A percentile compares a stretch with the other conserved stretches of the same genome.
Evolutionary conservation across 176 grass and related monocot genomes (phyloP).

Genomic region (Eremochloa ophiuroides): DNA sequence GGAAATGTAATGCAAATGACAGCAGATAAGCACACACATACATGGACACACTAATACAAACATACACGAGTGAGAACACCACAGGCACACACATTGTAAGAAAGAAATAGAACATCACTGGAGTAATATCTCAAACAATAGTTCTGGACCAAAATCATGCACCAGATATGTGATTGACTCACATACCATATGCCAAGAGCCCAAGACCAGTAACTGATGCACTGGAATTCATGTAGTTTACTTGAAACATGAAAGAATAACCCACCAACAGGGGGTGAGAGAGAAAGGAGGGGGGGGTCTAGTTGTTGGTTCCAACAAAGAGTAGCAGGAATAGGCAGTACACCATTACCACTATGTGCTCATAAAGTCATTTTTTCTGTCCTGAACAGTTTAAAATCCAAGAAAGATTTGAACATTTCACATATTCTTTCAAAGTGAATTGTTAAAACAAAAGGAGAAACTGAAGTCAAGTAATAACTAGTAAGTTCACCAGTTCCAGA

Average conservation of each 20-base stretch:
- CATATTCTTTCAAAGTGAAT: neutral
- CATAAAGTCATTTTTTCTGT: neutral
- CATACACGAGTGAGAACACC: neutral
- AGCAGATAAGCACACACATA: neutral
- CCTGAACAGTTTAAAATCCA: neutral
- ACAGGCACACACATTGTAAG: neutral
- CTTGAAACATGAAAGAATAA: neutral
- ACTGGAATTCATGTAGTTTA: neutral
- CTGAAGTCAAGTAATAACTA: neutral
- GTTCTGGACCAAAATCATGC: neutral
- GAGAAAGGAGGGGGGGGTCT: neutral
- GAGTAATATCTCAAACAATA: neutral
- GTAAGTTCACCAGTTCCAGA: neutral
- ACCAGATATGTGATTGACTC: neutral
- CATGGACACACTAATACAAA: neutral
- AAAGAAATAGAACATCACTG: neutral
- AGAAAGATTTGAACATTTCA: neutral
- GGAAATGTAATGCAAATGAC: slow-evolving; percentile 10
- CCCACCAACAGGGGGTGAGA: too few relatives aligned
- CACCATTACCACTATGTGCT: neutral
- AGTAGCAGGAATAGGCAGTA: neutral
- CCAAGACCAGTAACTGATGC: neutral
- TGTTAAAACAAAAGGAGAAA: neutral
- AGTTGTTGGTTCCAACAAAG: neutral
- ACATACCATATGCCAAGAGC: neutral